Conservation (phyloP, 306 rosid genomes). For the Herpetospermum pedunculosum region DNA sequence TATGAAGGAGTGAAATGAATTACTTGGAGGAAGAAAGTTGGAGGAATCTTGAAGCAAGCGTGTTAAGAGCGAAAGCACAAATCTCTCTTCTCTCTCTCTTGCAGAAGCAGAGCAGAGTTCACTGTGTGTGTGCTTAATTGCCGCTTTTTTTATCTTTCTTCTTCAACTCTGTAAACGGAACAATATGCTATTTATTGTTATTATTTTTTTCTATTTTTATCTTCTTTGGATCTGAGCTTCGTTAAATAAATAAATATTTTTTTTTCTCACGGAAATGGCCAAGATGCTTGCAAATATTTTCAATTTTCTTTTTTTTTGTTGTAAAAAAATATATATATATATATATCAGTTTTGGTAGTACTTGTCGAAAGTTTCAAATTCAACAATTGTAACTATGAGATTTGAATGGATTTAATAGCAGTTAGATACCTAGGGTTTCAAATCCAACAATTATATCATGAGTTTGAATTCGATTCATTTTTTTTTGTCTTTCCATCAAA, state of each 20-base stretch:
- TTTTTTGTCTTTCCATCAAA: too few species aligned
- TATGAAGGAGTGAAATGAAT: conserved; percentile 6
- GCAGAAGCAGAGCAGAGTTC: not conserved
- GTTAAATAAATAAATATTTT: not conserved
- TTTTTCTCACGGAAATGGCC: not conserved
- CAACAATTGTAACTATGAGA: too few species aligned
- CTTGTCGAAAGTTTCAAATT: too few species aligned
- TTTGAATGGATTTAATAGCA: too few species aligned
- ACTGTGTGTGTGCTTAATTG: not conserved
- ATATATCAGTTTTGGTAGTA: too few species aligned
- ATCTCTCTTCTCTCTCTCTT: not conserved
- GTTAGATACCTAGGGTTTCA: too few species aligned
- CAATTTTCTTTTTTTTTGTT: too few species aligned
- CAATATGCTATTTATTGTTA: not conserved
- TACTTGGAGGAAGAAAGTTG: not conserved
- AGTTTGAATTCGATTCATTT: too few species aligned
- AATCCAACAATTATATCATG: too few species aligned
- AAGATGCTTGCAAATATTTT: not conserved
- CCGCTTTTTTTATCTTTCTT: conserved; percentile 1
- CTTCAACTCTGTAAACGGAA: not conserved
- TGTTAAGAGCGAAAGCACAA: conserved; percentile 19
- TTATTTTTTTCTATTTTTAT: not conserved
- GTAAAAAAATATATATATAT: too few species aligned
- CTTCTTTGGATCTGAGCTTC: not conserved
- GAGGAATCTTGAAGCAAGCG: conserved; percentile 24